phyloP scores from a whole-genome alignment of 805 yeast genomes.

The Yamadazyma tumulicola region DNA sequence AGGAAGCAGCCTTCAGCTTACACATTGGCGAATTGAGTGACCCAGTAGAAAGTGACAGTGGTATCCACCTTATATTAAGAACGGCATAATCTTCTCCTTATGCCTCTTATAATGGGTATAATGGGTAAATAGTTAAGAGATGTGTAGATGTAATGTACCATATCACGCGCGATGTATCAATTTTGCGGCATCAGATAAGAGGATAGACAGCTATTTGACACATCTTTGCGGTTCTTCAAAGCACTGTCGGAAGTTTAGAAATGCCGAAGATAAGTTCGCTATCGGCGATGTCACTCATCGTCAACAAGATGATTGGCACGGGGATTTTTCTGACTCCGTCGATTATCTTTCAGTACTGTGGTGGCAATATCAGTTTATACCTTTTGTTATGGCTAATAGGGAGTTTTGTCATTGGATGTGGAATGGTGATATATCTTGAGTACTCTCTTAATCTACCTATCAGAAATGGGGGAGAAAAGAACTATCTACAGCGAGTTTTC shows the following conservation, averaged over 20 bases:
- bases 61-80: conserved; percentile 84
- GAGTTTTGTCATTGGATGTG: conserved; percentile 35
- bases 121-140: too few relatives aligned
- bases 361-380: conserved; percentile 36
- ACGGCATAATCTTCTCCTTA: conserved; percentile 42
- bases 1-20: conserved; percentile 77
- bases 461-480: conserved; percentile 41
- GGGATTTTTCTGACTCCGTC: conserved; percentile 42
- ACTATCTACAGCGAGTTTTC: conserved; percentile 35
- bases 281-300: conserved; percentile 37
- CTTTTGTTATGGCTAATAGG: conserved; percentile 33
- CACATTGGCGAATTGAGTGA: conserved; percentile 81
- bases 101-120: background rate
- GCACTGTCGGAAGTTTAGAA: too few relatives aligned
- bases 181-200: too few relatives aligned
- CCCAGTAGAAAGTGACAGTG: conserved; percentile 85
- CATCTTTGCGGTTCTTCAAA: too few relatives aligned
- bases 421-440: conserved; percentile 39
- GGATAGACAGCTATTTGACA: too few relatives aligned
- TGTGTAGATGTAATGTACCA: too few relatives aligned
- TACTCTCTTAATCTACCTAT: conserved; percentile 40
- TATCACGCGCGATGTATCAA: too few relatives aligned
- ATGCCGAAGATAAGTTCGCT: conserved; percentile 12
- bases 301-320: conserved; percentile 43
- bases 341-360: conserved; percentile 35